These are phyloP conservation scores for Anisogramma anomala DNA, from an alignment of 2,329 filamentous ascomycete species.

Conservation along the genomic window DNA sequence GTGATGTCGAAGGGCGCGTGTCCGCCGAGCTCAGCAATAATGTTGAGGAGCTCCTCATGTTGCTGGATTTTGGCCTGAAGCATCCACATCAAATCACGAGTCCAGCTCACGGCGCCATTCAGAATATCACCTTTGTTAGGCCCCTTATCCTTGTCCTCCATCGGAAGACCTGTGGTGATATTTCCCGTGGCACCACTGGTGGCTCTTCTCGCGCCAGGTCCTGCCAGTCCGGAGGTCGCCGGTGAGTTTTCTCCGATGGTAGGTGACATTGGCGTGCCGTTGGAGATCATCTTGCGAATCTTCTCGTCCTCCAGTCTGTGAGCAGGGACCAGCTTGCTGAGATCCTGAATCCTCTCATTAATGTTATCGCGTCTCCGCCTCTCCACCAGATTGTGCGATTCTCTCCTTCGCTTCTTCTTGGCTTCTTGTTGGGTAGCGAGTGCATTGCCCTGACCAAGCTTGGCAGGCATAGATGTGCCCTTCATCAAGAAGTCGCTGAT, in stretches of 20 bases:
- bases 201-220: constrained; percentile 70
- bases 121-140: constrained; percentile 98
- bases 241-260: constrained; percentile 60
- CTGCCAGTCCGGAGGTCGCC: constrained; percentile 79
- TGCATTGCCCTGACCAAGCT: constrained; percentile 45
- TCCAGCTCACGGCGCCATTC: constrained; percentile 95
- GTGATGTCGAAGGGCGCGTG: constrained; percentile 70
- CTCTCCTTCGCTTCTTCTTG: constrained; percentile 79
- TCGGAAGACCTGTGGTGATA: constrained; percentile 82
- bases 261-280: constrained; percentile 80
- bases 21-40: constrained; percentile 60
- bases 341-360: constrained; percentile 94
- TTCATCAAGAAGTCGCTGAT: constrained; percentile 85
- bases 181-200: constrained; percentile 59
- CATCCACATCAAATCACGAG: constrained; percentile 95
- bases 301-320: constrained; percentile 96
- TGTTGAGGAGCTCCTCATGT: constrained; percentile 73
- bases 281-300: constrained; percentile 86
- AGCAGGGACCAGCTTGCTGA: constrained; percentile 82
- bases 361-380: constrained; percentile 93
- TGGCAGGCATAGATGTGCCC: constrained; percentile 80
- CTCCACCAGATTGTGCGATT: constrained; percentile 95
- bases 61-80: constrained; percentile 79
- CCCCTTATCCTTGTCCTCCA: constrained; percentile 96
- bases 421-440: constrained; percentile 70